Evolutionary conservation across 768 basidiomycete genomes (phyloP).

Genomic region (Lentinula sp.): DNA sequence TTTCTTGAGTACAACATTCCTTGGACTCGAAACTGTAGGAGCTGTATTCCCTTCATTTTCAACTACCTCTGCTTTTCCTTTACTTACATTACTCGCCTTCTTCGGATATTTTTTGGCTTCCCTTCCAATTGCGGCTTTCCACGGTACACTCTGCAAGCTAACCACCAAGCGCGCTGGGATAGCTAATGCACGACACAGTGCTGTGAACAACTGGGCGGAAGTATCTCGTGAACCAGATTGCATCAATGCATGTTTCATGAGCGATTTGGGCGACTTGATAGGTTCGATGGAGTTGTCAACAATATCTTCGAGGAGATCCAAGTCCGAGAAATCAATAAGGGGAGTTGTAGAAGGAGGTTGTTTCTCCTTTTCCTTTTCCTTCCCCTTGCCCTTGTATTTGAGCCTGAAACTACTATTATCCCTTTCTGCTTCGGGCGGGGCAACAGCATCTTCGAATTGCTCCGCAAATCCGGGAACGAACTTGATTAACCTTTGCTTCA

Average conservation of each 20-base stretch:
- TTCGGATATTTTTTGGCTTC: constrained; percentile 35
- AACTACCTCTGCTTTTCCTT: constrained; percentile 27
- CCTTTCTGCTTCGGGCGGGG: neutral
- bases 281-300: constrained; percentile 50
- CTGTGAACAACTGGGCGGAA: constrained; percentile 87
- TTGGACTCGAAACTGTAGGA: constrained; percentile 19
- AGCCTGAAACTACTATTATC: constrained; percentile 9
- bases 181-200: constrained; percentile 78
- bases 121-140: constrained; percentile 67
- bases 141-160: constrained; percentile 89
- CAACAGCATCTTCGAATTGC: neutral
- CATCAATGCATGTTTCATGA: constrained; percentile 91
- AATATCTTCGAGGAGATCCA: constrained; percentile 37
- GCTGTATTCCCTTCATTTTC: constrained; percentile 29
- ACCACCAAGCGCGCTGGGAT: constrained; percentile 85
- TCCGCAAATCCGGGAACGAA: neutral
- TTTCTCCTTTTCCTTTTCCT: constrained; percentile 17
- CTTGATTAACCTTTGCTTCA: constrained; percentile 39
- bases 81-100: constrained; percentile 24
- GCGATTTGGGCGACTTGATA: constrained; percentile 72
- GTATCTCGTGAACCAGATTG: constrained; percentile 77
- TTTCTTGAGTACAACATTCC: constrained; percentile 21
- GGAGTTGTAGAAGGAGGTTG: neutral
- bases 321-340: constrained; percentile 22
- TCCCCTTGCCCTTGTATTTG: constrained; percentile 8